Evolutionary conservation across 306 rosid genomes (phyloP).

Genomic region (Glycine tomentella): DNA sequence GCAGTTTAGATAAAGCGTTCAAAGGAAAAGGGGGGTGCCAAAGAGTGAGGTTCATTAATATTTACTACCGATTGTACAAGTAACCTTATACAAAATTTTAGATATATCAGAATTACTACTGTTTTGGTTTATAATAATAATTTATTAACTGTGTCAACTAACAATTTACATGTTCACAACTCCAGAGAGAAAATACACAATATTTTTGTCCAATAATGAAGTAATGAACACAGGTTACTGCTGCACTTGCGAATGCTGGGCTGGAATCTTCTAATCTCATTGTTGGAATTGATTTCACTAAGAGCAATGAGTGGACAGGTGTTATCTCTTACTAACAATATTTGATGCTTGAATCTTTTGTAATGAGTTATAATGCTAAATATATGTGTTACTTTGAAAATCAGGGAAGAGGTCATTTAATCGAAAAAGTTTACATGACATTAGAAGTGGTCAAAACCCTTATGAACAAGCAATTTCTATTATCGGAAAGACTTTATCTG

Average conservation of each 20-base stretch:
- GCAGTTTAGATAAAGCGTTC: neutral
- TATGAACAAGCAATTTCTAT: conserved; percentile 86
- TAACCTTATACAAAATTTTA: neutral
- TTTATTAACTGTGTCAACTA: too few relatives aligned
- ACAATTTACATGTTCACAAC: neutral
- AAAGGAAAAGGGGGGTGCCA: neutral
- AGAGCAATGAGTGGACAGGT: conserved; percentile 98
- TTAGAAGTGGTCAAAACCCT: conserved; percentile 66
- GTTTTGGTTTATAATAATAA: too few relatives aligned
- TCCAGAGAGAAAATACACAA: conserved; percentile 13
- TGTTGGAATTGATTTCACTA: conserved; percentile 92
- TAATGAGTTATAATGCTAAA: conserved; percentile 32
- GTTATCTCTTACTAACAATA: conserved; percentile 10
- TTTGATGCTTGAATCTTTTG: conserved; percentile 39
- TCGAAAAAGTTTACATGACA: conserved; percentile 75
- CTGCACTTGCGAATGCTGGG: conserved; percentile 82
- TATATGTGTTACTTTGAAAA: conserved; percentile 36
- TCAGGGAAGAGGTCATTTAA: conserved; percentile 86
- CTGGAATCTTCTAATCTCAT: conserved; percentile 89
- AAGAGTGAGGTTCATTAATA: too few relatives aligned
- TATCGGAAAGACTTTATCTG: conserved; percentile 73
- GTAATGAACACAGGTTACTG: conserved; percentile 65
- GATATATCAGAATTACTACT: neutral
- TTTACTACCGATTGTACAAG: conserved; percentile 16
- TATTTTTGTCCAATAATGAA: conserved; percentile 32